phyloP scores from a whole-genome alignment of 1,284 basidiomycete genomes.

The Schizopora paradoxa region DNA sequence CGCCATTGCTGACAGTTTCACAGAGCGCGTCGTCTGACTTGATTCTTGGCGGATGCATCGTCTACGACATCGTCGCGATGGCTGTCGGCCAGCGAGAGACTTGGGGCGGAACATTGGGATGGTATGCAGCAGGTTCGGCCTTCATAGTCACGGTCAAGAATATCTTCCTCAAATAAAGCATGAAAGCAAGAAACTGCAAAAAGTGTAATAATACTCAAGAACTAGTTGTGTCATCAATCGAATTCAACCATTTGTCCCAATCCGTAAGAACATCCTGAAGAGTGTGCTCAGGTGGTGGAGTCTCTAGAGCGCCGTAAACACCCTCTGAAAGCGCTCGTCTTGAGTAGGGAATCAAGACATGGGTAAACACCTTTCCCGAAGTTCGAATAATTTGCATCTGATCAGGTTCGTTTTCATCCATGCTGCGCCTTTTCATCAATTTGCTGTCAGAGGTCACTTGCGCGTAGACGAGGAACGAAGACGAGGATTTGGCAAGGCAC shows the following conservation, averaged over 20 bases:
- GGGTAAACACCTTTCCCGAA: conserved; percentile 51
- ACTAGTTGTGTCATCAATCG: background rate
- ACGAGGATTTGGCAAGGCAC: conserved; percentile 42
- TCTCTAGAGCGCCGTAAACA: conserved; percentile 49
- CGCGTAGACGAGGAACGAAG: conserved; percentile 42
- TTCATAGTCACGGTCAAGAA: conserved; percentile 6
- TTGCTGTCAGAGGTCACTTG: conserved; percentile 24
- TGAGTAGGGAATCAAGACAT: conserved; percentile 63
- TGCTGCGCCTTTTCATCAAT: conserved; percentile 21
- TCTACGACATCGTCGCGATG: conserved; percentile 28
- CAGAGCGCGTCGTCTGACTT: conserved; percentile 22
- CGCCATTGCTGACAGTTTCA: background rate
- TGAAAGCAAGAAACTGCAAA: background rate
- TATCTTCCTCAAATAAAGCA: conserved; percentile 2
- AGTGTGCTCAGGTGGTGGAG: conserved; percentile 19
- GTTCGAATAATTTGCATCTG: conserved; percentile 44
- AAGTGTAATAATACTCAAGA: too few relatives aligned
- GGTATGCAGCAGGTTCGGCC: conserved; percentile 9
- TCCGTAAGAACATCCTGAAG: conserved; percentile 23
- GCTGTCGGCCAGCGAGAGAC: conserved; percentile 23
- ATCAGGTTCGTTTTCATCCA: conserved; percentile 29
- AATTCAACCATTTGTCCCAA: conserved; percentile 28
- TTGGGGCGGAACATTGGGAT: conserved; percentile 8
- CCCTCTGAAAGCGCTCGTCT: conserved; percentile 65
- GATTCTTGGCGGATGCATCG: conserved; percentile 26